Percentiles rank a stretch among this genome's conserved stretches.
Evolutionary conservation across 2,329 filamentous ascomycete genomes (phyloP).

Genomic region (Acrodontium crateriforme): DNA sequence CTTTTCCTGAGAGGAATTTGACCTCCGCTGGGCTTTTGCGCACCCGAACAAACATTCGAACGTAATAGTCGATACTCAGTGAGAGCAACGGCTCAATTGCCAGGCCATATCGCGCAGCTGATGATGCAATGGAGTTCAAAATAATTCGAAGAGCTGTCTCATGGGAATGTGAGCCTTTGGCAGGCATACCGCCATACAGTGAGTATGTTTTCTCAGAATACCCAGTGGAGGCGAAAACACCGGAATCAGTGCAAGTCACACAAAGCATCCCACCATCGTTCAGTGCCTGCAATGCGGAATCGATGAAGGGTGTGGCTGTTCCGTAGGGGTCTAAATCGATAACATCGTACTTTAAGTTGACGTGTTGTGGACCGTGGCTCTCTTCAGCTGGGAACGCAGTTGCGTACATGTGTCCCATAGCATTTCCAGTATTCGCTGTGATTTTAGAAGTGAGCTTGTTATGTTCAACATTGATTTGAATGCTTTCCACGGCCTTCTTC

Average conservation of each 20-base stretch:
- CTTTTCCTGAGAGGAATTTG: slow-evolving; percentile 81
- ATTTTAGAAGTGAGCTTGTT: slow-evolving; percentile 64
- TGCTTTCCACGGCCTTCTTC: slow-evolving; percentile 38
- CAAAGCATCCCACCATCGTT: slow-evolving; percentile 82
- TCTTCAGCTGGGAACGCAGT: slow-evolving; percentile 19
- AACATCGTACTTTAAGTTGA: slow-evolving; percentile 58
- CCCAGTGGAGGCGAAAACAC: slow-evolving; percentile 84
- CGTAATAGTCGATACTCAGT: slow-evolving; percentile 92
- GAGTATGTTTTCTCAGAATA: slow-evolving; percentile 91
- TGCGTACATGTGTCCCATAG: slow-evolving; percentile 81
- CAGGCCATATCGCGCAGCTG: slow-evolving; percentile 74
- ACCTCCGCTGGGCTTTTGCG: slow-evolving; percentile 68
- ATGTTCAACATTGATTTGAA: slow-evolving; percentile 71
- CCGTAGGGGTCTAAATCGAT: slow-evolving; percentile 96
- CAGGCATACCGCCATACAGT: slow-evolving; percentile 78
- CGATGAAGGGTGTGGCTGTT: slow-evolving; percentile 81
- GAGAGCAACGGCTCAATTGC: slow-evolving; percentile 83
- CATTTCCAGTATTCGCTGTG: slow-evolving; percentile 63
- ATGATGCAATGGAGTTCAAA: slow-evolving; percentile 63
- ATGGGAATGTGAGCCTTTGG: slow-evolving; percentile 75
- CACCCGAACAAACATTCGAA: slow-evolving; percentile 74
- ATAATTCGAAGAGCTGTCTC: slow-evolving; percentile 82
- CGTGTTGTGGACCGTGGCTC: slow-evolving; percentile 24
- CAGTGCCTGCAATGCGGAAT: slow-evolving; percentile 75
- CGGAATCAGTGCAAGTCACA: slow-evolving; percentile 92